phyloP scores from a whole-genome alignment of 1,284 basidiomycete species.

The Dichomitus squalens region DNA sequence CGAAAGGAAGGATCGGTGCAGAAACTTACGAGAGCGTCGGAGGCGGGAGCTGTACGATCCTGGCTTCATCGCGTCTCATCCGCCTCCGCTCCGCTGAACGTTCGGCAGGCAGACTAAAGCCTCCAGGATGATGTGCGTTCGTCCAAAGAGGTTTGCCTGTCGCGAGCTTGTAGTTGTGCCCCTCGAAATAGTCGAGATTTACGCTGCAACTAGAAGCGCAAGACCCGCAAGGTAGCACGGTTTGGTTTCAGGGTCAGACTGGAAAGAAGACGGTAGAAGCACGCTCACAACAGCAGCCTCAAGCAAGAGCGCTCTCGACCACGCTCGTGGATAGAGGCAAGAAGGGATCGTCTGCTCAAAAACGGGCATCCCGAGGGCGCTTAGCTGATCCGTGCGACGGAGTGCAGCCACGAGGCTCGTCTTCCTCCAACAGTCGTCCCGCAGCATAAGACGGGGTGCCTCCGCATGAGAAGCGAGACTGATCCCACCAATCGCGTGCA shows the following conservation, averaged over 20 bases:
- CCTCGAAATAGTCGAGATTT: background rate
- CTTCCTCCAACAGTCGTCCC: background rate
- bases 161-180: background rate
- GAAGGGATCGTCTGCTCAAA: background rate
- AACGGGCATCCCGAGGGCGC: background rate
- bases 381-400: background rate
- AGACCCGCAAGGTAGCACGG: background rate
- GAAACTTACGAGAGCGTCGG: slow-evolving; percentile 6
- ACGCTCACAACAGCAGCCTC: background rate
- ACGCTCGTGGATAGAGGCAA: background rate
- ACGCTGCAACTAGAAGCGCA: background rate
- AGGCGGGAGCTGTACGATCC: background rate
- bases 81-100: background rate
- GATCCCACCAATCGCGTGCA: background rate
- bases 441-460: background rate
- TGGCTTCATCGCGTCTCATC: background rate
- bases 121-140: background rate
- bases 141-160: background rate
- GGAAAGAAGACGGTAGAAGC: background rate
- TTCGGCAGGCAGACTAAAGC: background rate
- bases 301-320: background rate
- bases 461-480: background rate
- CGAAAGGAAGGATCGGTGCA: background rate
- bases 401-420: background rate
- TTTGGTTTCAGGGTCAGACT: background rate